Evolutionary conservation across 169 alveolate genomes (phyloP).

Genomic region (Condylostoma magnum): DNA sequence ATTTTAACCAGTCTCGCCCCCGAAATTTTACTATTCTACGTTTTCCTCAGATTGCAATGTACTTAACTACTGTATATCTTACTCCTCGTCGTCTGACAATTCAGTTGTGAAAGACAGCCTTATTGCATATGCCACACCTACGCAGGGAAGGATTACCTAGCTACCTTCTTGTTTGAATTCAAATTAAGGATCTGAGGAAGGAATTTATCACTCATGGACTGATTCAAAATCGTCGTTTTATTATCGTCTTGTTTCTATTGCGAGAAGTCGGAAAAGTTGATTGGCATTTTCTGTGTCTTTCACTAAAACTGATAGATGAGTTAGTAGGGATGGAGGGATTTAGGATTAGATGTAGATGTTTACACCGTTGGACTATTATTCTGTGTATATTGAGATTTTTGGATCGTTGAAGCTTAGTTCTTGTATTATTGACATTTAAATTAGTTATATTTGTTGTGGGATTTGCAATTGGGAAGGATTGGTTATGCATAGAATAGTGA

Average conservation of each 20-base stretch:
- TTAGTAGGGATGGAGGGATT: slow-evolving; percentile 10
- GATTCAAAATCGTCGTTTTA: slow-evolving; percentile 13
- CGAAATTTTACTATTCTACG: no score
- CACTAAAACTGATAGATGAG: background rate
- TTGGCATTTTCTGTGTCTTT: slow-evolving; percentile 23
- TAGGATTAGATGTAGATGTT: background rate
- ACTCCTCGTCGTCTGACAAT: background rate
- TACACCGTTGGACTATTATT: background rate
- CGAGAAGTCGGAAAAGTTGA: background rate
- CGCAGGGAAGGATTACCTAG: background rate
- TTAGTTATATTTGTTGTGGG: no score
- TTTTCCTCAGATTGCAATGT: no score
- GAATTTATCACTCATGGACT: slow-evolving; percentile 12
- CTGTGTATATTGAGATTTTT: background rate
- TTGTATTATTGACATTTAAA: slow-evolving; percentile 11
- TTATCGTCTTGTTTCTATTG: background rate
- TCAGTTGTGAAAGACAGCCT: background rate
- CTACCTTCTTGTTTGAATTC: slow-evolving; percentile 28
- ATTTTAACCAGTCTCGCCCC: slow-evolving; percentile 1
- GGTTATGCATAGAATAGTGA: no score
- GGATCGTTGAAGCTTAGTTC: background rate
- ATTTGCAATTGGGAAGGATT: no score
- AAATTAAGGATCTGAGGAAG: slow-evolving; percentile 1
- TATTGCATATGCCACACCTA: slow-evolving; percentile 7
- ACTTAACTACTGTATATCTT: slow-evolving; percentile 6